Evolutionary conservation across 2,329 filamentous ascomycete genomes (phyloP).

Genomic region (Ophiocordyceps camponoti-floridani): DNA sequence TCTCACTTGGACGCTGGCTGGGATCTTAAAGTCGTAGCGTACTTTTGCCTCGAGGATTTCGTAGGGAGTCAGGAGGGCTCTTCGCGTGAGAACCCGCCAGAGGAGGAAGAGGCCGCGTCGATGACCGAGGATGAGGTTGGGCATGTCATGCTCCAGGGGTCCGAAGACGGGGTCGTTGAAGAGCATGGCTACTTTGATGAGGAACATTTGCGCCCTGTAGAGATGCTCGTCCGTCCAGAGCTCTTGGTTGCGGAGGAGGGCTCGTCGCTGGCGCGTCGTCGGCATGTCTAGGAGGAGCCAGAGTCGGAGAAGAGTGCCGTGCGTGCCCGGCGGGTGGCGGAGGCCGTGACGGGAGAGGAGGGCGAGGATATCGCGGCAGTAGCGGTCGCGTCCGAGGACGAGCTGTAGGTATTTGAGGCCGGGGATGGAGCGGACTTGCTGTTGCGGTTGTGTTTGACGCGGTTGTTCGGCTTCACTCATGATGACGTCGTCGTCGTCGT

Average conservation of each 20-base stretch:
- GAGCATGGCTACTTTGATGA: slow-evolving; percentile 54
- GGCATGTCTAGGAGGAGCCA: slow-evolving; percentile 58
- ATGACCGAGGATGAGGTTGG: slow-evolving; percentile 43
- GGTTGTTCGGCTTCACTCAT: too few relatives aligned
- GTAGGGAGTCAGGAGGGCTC: slow-evolving; percentile 25
- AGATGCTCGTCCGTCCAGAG: slow-evolving; percentile 45
- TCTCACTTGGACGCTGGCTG: slow-evolving; percentile 7
- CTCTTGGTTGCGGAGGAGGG: slow-evolving; percentile 29
- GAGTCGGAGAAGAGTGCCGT: slow-evolving; percentile 38
- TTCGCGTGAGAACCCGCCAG: slow-evolving; percentile 40
- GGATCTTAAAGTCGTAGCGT: slow-evolving; percentile 33
- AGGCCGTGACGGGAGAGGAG: slow-evolving; percentile 39
- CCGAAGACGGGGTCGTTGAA: slow-evolving; percentile 46
- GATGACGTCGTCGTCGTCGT: too few relatives aligned
- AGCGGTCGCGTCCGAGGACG: slow-evolving; percentile 38
- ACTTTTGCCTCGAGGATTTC: slow-evolving; percentile 40
- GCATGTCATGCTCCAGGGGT: slow-evolving; percentile 27
- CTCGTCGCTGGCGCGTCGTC: slow-evolving; percentile 34
- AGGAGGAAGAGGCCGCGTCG: slow-evolving; percentile 30
- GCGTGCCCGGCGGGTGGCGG: slow-evolving; percentile 29
- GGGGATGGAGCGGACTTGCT: slow-evolving; percentile 33
- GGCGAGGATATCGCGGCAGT: slow-evolving; percentile 43
- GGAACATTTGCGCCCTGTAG: slow-evolving; percentile 42
- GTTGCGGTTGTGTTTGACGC: too few relatives aligned
- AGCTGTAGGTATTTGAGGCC: slow-evolving; percentile 51